Percentiles rank a stretch among this genome's conserved stretches.
Conservation (phyloP, 495 filamentous ascomycete species). For the Symbiotaphrina buchneri region DNA sequence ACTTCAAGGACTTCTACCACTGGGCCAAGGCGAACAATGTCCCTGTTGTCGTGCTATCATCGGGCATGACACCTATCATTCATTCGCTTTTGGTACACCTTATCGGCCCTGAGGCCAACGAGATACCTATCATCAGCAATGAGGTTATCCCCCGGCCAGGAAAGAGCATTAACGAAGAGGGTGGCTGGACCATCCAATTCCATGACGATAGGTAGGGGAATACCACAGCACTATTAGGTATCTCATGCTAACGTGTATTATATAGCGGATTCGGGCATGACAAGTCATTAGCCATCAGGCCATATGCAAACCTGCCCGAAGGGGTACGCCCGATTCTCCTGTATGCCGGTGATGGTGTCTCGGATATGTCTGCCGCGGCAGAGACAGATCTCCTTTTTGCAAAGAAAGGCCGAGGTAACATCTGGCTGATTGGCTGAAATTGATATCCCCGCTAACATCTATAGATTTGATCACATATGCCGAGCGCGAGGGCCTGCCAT, state of each 20-base stretch:
- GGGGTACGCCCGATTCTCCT: constrained; percentile 50
- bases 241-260: constrained; percentile 7
- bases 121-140: constrained; percentile 74
- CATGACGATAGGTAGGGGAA: constrained; percentile 53
- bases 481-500: constrained; percentile 53
- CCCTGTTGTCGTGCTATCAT: constrained; percentile 75
- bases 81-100: constrained; percentile 55
- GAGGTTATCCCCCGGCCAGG: constrained; percentile 41
- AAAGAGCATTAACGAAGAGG: constrained; percentile 51
- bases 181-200: constrained; percentile 71
- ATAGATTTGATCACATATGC: constrained; percentile 68
- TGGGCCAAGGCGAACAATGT: constrained; percentile 66
- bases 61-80: constrained; percentile 86
- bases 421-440: neutral
- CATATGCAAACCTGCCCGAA: constrained; percentile 47
- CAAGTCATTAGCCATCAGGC: constrained; percentile 71
- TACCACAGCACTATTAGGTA: neutral
- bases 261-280: constrained; percentile 71
- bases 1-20: constrained; percentile 66
- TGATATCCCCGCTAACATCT: neutral
- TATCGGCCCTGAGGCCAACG: constrained; percentile 46
- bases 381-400: constrained; percentile 83
- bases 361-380: constrained; percentile 65
- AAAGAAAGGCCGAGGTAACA: constrained; percentile 65
- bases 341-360: constrained; percentile 82